A percentile compares a stretch with the other conserved stretches of the same genome.
Evolutionary conservation across 306 rosid species (phyloP).

Genomic region (Begonia fuchsioides): DNA sequence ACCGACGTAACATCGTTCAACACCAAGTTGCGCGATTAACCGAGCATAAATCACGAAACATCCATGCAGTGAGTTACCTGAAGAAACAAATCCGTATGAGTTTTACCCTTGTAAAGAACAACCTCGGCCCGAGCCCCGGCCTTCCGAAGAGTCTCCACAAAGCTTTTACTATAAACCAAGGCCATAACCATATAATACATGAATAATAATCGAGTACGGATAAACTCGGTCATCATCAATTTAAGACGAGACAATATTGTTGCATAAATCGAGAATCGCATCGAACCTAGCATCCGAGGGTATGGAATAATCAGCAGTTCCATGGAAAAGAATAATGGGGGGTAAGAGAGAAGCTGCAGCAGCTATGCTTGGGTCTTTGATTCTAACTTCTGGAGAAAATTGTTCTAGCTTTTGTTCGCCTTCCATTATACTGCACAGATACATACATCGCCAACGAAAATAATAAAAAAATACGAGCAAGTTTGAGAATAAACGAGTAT

Average conservation of each 20-base stretch:
- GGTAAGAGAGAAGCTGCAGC: constrained; percentile 47
- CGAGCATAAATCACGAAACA: not conserved
- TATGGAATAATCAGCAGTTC: constrained; percentile 76
- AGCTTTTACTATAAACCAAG: constrained; percentile 44
- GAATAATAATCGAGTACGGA: no score
- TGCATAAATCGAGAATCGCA: no score
- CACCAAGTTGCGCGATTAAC: not conserved
- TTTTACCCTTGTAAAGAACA: constrained; percentile 65
- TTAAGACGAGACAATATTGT: no score
- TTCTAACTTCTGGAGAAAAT: constrained; percentile 64
- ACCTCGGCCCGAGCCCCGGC: constrained; percentile 58
- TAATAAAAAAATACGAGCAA: not conserved
- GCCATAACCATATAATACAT: no score
- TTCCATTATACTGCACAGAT: constrained; percentile 73
- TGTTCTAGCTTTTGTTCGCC: constrained; percentile 54
- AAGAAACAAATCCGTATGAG: constrained; percentile 91
- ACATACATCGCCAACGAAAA: not conserved
- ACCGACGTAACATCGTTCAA: not conserved
- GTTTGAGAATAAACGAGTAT: constrained; percentile 4
- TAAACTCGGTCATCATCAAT: no score
- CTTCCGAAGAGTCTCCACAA: constrained; percentile 41
- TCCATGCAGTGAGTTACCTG: constrained; percentile 29
- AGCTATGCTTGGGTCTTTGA: constrained; percentile 42
- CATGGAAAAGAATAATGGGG: constrained; percentile 62
- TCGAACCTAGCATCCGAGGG: constrained; percentile 72